Conservation (phyloP, 2,329 filamentous ascomycete genomes). For the Myriangium duriaei region DNA sequence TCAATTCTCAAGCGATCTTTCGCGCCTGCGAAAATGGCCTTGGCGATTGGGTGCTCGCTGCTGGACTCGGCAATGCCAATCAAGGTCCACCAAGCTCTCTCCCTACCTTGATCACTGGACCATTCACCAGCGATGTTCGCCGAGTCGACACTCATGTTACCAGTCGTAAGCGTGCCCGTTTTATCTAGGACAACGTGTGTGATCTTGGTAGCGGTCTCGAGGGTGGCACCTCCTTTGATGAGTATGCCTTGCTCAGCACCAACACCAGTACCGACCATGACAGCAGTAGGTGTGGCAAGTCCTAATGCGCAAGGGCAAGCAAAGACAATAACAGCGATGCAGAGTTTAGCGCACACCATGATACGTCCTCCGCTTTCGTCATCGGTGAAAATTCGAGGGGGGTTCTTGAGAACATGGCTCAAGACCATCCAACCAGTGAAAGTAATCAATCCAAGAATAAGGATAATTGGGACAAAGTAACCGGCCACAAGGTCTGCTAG, state of each 20-base stretch:
- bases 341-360: conserved; percentile 94
- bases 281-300: conserved; percentile 85
- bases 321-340: conserved; percentile 97
- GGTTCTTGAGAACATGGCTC: conserved; percentile 69
- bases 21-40: conserved; percentile 65
- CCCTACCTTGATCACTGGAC: conserved; percentile 54
- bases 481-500: conserved; percentile 84
- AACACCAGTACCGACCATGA: conserved; percentile 98
- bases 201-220: conserved; percentile 83
- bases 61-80: conserved; percentile 91
- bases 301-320: conserved; percentile 96
- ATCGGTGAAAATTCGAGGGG: conserved; percentile 77
- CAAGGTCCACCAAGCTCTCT: conserved; percentile 85
- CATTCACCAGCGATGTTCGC: conserved; percentile 55
- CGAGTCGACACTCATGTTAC: conserved; percentile 85
- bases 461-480: conserved; percentile 85
- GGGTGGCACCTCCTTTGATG: conserved; percentile 88
- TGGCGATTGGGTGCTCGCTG: conserved; percentile 92
- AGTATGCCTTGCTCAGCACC: conserved; percentile 92
- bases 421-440: conserved; percentile 92
- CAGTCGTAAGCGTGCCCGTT: conserved; percentile 86
- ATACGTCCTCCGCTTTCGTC: conserved; percentile 75
- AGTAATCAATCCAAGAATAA: conserved; percentile 69
- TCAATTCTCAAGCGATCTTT: conserved; percentile 63
- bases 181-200: conserved; percentile 90